Evolutionary conservation across 2,329 filamentous ascomycete species (phyloP).

Genomic region (Hypomyces perniciosus): DNA sequence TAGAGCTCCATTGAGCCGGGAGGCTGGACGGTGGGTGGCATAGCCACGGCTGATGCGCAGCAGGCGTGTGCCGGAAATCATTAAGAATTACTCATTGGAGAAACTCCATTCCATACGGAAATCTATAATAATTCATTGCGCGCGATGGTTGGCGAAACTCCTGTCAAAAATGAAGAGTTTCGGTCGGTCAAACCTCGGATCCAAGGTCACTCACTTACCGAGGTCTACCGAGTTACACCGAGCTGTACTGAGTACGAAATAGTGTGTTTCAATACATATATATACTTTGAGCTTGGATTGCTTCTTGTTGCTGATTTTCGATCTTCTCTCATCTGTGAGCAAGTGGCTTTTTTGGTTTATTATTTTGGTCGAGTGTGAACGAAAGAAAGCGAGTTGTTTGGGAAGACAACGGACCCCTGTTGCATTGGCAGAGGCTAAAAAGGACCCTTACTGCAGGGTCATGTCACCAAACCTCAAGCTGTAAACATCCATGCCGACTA

Average conservation of each 20-base stretch:
- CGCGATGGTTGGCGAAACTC: not conserved
- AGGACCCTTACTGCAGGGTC: too few species aligned
- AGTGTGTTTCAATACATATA: too few species aligned
- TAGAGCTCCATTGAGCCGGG: constrained; percentile 34
- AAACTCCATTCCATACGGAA: not conserved
- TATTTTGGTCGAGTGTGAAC: too few species aligned
- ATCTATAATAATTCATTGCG: not conserved
- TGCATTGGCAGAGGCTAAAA: too few species aligned
- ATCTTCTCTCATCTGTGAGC: too few species aligned
- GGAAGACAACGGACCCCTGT: too few species aligned
- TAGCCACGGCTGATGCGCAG: constrained; percentile 28
- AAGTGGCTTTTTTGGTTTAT: too few species aligned
- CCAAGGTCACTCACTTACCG: not conserved
- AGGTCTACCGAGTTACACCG: not conserved
- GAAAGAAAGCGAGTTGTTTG: too few species aligned
- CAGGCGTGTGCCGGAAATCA: constrained; percentile 22
- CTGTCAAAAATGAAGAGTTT: not conserved
- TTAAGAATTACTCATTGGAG: constrained; percentile 13
- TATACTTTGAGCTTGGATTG: too few species aligned
- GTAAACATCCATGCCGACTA: too few species aligned
- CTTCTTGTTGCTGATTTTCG: too few species aligned
- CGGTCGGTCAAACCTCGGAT: constrained; percentile 18
- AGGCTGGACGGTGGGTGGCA: constrained; percentile 25
- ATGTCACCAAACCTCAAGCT: too few species aligned
- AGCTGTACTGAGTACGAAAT: not conserved